phyloP scores from a whole-genome alignment of 2,329 filamentous ascomycete species.

The Beauveria bassiana region DNA sequence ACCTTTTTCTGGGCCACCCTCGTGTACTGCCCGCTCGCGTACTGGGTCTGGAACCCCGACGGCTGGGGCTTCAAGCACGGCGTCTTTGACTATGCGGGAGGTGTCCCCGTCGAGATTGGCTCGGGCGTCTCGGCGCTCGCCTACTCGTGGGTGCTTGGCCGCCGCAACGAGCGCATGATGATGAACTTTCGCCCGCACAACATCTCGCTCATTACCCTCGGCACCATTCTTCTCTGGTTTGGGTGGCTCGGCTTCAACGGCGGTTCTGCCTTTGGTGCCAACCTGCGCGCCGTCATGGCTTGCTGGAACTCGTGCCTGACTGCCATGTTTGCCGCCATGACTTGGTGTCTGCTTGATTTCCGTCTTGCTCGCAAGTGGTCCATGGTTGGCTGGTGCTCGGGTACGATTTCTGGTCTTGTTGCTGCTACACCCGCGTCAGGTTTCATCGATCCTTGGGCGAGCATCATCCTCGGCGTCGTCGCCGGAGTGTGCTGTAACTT shows the following conservation, averaged over 20 bases:
- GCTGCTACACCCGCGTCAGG: slow-evolving; percentile 63
- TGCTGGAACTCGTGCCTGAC: slow-evolving; percentile 97
- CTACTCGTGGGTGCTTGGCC: slow-evolving; percentile 91
- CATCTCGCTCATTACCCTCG: slow-evolving; percentile 92
- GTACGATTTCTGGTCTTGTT: slow-evolving; percentile 62
- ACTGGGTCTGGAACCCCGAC: slow-evolving; percentile 94
- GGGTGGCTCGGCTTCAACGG: slow-evolving; percentile 99
- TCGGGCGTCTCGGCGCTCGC: slow-evolving; percentile 90
- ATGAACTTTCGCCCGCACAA: slow-evolving; percentile 99
- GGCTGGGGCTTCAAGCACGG: slow-evolving; percentile 90
- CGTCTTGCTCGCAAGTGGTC: slow-evolving; percentile 91
- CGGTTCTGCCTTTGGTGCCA: slow-evolving; percentile 87
- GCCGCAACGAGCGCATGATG: slow-evolving; percentile 99
- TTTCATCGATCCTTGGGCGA: slow-evolving; percentile 60
- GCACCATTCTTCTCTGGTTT: slow-evolving; percentile 94
- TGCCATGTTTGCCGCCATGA: slow-evolving; percentile 83
- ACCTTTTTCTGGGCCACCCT: slow-evolving; percentile 93
- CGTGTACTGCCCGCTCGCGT: slow-evolving; percentile 93
- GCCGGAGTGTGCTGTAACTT: slow-evolving; percentile 63
- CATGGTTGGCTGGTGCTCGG: slow-evolving; percentile 67
- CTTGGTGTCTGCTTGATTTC: slow-evolving; percentile 95
- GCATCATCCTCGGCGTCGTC: slow-evolving; percentile 57
- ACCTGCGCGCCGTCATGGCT: slow-evolving; percentile 88
- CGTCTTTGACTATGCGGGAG: slow-evolving; percentile 92
- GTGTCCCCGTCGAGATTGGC: slow-evolving; percentile 93